These are phyloP conservation scores for Termitomyces sp. DNA, from an alignment of 768 basidiomycete genomes.

Conservation along the genomic window DNA sequence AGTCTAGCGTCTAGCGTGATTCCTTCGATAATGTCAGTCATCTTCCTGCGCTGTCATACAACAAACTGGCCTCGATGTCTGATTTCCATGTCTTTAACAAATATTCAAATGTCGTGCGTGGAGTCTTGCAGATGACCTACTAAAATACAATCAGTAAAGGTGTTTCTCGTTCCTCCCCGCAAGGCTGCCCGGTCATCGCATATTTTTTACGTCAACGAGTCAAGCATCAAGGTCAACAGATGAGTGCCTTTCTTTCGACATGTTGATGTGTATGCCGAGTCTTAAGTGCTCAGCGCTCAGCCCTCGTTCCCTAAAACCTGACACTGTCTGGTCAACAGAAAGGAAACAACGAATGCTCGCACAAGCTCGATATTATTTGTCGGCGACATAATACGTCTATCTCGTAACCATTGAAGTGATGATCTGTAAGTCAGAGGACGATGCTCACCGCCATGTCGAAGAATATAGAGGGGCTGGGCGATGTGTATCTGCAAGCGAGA, in stretches of 20 bases:
- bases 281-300: background rate
- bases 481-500: background rate
- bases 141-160: background rate
- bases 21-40: background rate
- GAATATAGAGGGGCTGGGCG: background rate
- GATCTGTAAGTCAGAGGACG: background rate
- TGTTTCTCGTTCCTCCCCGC: background rate
- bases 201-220: background rate
- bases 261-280: background rate
- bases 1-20: background rate
- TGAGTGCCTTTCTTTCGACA: background rate
- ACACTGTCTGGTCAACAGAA: too few species aligned
- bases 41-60: background rate
- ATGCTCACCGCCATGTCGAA: background rate
- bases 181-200: background rate
- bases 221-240: background rate
- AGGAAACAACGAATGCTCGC: background rate
- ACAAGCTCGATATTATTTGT: background rate
- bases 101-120: background rate
- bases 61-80: background rate
- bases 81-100: background rate
- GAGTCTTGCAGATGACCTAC: background rate
- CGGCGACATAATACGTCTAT: background rate
- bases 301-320: background rate
- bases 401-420: background rate